phyloP scores from a whole-genome alignment of 768 basidiomycete genomes.

The Mycena indigotica region DNA sequence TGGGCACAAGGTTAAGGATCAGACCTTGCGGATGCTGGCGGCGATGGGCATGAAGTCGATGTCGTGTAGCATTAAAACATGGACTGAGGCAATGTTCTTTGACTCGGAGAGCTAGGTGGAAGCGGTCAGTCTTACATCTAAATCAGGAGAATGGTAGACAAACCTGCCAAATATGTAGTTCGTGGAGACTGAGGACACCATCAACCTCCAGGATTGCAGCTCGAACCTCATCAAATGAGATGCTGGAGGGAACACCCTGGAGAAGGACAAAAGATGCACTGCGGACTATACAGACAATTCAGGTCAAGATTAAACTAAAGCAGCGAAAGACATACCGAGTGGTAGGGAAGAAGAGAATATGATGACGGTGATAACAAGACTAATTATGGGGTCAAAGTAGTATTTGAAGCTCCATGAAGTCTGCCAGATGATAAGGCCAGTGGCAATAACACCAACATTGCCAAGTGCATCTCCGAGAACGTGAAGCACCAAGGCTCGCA shows the following conservation, averaged over 20 bases:
- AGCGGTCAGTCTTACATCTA: not conserved
- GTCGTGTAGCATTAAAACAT: conserved; percentile 80
- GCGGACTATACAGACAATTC: conserved; percentile 51
- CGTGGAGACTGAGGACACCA: conserved; percentile 87
- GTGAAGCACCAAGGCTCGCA: conserved; percentile 93
- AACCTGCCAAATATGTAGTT: conserved; percentile 92
- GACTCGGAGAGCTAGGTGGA: conserved; percentile 69
- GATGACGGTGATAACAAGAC: conserved; percentile 91
- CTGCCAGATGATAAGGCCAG: conserved; percentile 93
- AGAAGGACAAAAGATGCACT: conserved; percentile 93
- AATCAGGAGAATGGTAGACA: not conserved
- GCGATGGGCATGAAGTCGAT: conserved; percentile 93
- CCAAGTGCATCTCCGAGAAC: conserved; percentile 97
- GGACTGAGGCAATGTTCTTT: conserved; percentile 94
- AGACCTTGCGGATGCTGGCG: conserved; percentile 68
- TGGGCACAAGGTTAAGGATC: not conserved
- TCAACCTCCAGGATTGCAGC: conserved; percentile 78
- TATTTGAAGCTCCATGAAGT: conserved; percentile 82
- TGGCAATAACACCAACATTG: conserved; percentile 95
- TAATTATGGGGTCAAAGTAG: conserved; percentile 93
- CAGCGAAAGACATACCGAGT: conserved; percentile 55
- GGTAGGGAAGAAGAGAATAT: conserved; percentile 96
- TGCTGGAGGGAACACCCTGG: conserved; percentile 88
- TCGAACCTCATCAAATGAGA: conserved; percentile 88
- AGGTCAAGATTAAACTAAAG: not conserved